Conservation (phyloP, 2,329 filamentous ascomycete genomes). For the Teratosphaeria pseudoeucalypti region DNA sequence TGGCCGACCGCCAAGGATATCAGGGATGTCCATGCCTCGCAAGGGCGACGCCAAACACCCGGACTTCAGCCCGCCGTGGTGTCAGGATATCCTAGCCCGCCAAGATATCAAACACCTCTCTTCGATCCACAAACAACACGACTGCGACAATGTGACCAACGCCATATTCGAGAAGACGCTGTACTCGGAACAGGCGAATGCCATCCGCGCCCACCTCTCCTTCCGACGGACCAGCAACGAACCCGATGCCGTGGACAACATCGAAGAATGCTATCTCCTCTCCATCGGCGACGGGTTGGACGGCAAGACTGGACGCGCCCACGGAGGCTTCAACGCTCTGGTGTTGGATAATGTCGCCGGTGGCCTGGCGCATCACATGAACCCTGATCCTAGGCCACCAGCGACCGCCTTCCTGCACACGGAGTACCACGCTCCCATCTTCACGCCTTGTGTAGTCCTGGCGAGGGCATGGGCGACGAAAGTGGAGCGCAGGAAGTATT, state of each 20-base stretch:
- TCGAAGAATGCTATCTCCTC: constrained; percentile 11
- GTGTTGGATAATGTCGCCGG: constrained; percentile 14
- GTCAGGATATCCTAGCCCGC: constrained; percentile 3
- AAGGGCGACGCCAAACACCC: constrained; percentile 4
- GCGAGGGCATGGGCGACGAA: constrained; percentile 11
- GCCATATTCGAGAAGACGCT: constrained; percentile 10
- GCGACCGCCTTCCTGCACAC: constrained; percentile 16
- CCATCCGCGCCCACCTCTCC: constrained; percentile 9
- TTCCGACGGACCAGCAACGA: constrained; percentile 10
- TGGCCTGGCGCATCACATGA: constrained; percentile 1
- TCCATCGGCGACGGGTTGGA: constrained; percentile 13
- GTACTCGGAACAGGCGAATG: constrained; percentile 1
- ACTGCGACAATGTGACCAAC: constrained; percentile 4
- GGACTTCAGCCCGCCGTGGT: constrained; percentile 7
- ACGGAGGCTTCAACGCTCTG: constrained; percentile 14
- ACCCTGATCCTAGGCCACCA: constrained; percentile 3
- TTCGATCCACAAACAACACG: background rate
- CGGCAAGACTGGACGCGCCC: constrained; percentile 13
- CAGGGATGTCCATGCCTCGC: background rate
- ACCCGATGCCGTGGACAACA: constrained; percentile 6
- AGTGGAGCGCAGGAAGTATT: constrained; percentile 12
- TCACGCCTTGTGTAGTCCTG: constrained; percentile 12
- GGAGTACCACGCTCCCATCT: constrained; percentile 14
- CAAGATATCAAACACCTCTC: constrained; percentile 1
- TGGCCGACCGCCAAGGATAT: background rate